Percentiles rank a stretch among this genome's conserved stretches.
Evolutionary conservation across 345 rosid genomes (phyloP).

Genomic region (Gossypium australe): DNA sequence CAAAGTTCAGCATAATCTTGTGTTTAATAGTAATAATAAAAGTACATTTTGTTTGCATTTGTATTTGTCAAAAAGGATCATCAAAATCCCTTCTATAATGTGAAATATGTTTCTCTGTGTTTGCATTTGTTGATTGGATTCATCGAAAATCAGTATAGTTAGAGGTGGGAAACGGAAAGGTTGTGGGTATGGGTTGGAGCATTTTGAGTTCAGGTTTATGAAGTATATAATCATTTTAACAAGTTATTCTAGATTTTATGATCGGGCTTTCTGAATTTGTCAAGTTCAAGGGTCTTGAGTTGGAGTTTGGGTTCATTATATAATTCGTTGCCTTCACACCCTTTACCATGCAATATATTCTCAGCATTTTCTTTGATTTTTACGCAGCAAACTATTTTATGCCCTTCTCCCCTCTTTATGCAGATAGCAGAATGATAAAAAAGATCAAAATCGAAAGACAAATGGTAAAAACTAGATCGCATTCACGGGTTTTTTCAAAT

Average conservation of each 20-base stretch:
- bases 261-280: not conserved
- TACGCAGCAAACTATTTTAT: too few relatives aligned
- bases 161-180: not conserved
- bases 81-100: not conserved
- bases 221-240: not conserved
- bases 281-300: not conserved
- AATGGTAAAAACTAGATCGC: not conserved
- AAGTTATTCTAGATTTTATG: not conserved
- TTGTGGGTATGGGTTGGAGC: not conserved
- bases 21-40: not conserved
- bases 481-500: too few relatives aligned
- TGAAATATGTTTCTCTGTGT: not conserved
- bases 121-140: not conserved
- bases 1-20: not conserved
- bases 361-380: too few relatives aligned
- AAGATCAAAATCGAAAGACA: not conserved
- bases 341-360: too few relatives aligned
- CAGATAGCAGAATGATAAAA: not conserved
- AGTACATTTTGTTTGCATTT: not conserved
- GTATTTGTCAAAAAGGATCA: conserved; percentile 3
- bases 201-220: not conserved
- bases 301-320: too few relatives aligned
- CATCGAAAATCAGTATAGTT: not conserved
- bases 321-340: not conserved
- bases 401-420: too few relatives aligned